A percentile compares a stretch with the other conserved stretches of the same genome.
Conservation (phyloP, 768 basidiomycete genomes). For the Boletus pseudopeckii region DNA sequence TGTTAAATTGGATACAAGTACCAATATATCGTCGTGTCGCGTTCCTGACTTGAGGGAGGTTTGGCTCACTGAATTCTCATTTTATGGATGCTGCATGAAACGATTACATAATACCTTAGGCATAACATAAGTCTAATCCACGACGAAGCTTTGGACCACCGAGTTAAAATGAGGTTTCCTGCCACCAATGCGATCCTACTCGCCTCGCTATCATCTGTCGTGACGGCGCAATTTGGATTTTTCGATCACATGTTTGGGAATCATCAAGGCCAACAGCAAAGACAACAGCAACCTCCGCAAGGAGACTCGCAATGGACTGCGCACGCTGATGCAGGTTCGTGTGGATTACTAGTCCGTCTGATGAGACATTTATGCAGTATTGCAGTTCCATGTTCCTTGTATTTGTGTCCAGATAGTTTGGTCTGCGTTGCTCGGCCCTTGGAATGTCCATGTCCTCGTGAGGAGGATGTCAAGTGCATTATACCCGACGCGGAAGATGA, state of each 20-base stretch:
- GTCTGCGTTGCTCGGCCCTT: slow-evolving; percentile 51
- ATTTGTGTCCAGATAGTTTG: slow-evolving; percentile 73
- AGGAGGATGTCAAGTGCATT: slow-evolving; percentile 72
- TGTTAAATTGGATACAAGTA: slow-evolving; percentile 19
- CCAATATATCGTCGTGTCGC: slow-evolving; percentile 1
- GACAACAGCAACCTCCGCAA: slow-evolving; percentile 44
- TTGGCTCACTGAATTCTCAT: too few species aligned
- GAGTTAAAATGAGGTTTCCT: slow-evolving; percentile 13
- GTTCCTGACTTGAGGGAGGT: neutral
- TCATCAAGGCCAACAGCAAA: slow-evolving; percentile 48
- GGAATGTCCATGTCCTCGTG: slow-evolving; percentile 78
- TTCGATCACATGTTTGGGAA: slow-evolving; percentile 74
- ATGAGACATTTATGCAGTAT: neutral
- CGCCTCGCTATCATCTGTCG: slow-evolving; percentile 31
- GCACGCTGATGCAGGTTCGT: slow-evolving; percentile 62
- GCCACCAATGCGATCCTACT: slow-evolving; percentile 12
- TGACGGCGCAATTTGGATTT: slow-evolving; percentile 69
- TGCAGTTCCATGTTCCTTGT: slow-evolving; percentile 69
- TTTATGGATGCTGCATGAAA: too few species aligned
- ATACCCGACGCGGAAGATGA: slow-evolving; percentile 58
- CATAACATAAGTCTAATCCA: neutral
- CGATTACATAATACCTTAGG: slow-evolving; percentile 3
- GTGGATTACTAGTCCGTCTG: neutral
- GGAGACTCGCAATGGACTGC: slow-evolving; percentile 61
- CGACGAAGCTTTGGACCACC: neutral